phyloP scores from a whole-genome alignment of 805 yeast genomes.

The Metschnikowia koreensis region DNA sequence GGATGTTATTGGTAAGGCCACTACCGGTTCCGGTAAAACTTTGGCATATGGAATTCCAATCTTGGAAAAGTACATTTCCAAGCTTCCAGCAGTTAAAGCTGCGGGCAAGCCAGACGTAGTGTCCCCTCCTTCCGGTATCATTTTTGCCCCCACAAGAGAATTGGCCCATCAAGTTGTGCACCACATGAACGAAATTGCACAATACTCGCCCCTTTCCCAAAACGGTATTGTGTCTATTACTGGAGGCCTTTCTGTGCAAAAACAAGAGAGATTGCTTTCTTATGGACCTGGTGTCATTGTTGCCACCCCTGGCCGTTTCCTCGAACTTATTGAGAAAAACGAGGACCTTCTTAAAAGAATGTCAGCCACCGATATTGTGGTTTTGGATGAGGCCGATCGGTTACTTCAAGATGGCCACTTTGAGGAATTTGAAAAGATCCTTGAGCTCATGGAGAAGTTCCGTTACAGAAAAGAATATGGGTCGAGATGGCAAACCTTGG shows the following conservation, averaged over 20 bases:
- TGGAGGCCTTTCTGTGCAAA: constrained; percentile 93
- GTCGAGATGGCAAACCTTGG: constrained; percentile 75
- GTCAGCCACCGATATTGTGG: constrained; percentile 51
- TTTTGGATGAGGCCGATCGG: constrained; percentile 95
- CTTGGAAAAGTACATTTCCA: constrained; percentile 57
- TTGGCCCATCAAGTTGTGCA: constrained; percentile 89
- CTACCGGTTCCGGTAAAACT: constrained; percentile 97
- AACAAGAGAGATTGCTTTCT: constrained; percentile 77
- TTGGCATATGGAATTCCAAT: constrained; percentile 94
- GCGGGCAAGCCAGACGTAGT: not conserved
- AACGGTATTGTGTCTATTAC: constrained; percentile 74
- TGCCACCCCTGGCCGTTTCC: constrained; percentile 93
- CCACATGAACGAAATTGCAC: constrained; percentile 62
- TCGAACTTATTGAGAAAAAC: constrained; percentile 72
- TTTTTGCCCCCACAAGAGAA: constrained; percentile 95
- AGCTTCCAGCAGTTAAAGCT: not conserved
- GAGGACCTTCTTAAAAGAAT: constrained; percentile 42
- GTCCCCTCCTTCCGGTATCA: constrained; percentile 61
- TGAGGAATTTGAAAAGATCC: constrained; percentile 81
- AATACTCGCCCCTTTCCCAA: constrained; percentile 49
- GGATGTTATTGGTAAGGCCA: constrained; percentile 93
- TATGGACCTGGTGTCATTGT: constrained; percentile 79
- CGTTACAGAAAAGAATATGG: constrained; percentile 41
- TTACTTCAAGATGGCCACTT: constrained; percentile 94
- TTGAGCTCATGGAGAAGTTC: constrained; percentile 57